Conservation (phyloP, 352 stramenopile species). For the Pythium utonaiense region DNA sequence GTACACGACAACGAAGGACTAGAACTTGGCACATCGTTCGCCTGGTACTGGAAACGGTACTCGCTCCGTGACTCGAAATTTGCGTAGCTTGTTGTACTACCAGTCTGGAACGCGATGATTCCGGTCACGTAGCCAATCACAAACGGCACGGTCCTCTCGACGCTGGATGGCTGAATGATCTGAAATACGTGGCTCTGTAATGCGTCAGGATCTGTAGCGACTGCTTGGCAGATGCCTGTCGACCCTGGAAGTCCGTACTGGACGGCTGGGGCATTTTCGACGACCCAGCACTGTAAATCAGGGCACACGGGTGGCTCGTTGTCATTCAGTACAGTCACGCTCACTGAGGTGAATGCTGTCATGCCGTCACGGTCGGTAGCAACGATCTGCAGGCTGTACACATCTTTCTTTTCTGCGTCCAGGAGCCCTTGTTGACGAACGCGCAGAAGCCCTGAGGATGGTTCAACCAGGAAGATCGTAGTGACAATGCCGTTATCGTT, state of each 20-base stretch:
- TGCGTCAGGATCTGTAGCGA: conserved; percentile 36
- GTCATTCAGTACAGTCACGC: conserved; percentile 37
- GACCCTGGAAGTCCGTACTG: conserved; percentile 31
- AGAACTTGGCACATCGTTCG: conserved; percentile 36
- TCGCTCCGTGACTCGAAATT: conserved; percentile 42
- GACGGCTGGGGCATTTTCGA: conserved; percentile 42
- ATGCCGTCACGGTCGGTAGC: conserved; percentile 26
- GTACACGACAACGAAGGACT: conserved; percentile 38
- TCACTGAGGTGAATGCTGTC: conserved; percentile 10
- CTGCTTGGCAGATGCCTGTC: conserved; percentile 33
- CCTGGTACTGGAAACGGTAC: conserved; percentile 46
- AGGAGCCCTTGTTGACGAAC: conserved; percentile 12
- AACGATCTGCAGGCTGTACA: conserved; percentile 18
- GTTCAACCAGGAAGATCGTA: conserved; percentile 18
- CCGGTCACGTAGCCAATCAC: conserved; percentile 31
- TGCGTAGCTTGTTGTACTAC: conserved; percentile 15
- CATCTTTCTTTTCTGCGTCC: conserved; percentile 2
- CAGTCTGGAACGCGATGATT: conserved; percentile 26
- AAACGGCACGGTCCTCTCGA: conserved; percentile 9
- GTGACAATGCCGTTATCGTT: conserved; percentile 5
- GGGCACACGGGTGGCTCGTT: conserved; percentile 49
- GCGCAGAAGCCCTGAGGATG: conserved; percentile 4
- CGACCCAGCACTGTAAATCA: conserved; percentile 46
- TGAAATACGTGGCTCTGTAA: conserved; percentile 47
- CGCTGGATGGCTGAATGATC: conserved; percentile 22